Evolutionary conservation across 495 filamentous ascomycete species (phyloP).

Genomic region (Podospora pseudoanserina): DNA sequence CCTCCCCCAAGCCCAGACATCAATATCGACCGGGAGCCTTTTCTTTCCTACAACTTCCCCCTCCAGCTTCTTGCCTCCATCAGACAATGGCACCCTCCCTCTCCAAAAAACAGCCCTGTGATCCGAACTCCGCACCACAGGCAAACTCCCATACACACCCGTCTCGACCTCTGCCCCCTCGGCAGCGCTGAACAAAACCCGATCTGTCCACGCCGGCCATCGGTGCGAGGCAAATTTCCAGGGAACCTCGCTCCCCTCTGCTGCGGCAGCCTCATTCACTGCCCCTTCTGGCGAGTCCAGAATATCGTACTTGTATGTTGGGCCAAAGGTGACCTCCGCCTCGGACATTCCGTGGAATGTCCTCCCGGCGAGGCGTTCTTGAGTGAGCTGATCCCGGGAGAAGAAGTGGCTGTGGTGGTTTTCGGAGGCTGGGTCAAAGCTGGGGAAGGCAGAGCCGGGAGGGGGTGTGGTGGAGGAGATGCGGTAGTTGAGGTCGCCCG

Average conservation of each 20-base stretch:
- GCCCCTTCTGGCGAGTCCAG: constrained; percentile 23
- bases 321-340: constrained; percentile 72
- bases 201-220: constrained; percentile 93
- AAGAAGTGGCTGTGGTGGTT: constrained; percentile 55
- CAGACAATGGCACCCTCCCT: constrained; percentile 50
- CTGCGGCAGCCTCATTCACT: constrained; percentile 22
- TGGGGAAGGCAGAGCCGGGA: constrained; percentile 51
- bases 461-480: constrained; percentile 60
- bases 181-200: constrained; percentile 60
- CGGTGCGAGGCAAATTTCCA: constrained; percentile 78
- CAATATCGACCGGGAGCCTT: constrained; percentile 37
- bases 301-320: constrained; percentile 77
- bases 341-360: constrained; percentile 76
- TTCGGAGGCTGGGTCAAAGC: constrained; percentile 54
- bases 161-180: constrained; percentile 43
- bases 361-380: constrained; percentile 59
- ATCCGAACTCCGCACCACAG: constrained; percentile 72
- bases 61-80: constrained; percentile 15
- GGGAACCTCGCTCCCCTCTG: constrained; percentile 33
- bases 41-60: constrained; percentile 34
- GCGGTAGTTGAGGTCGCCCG: constrained; percentile 94
- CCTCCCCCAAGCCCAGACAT: constrained; percentile 44
- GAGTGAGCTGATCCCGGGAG: constrained; percentile 68
- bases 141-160: constrained; percentile 66
- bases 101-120: constrained; percentile 77